A percentile compares a stretch with the other conserved stretches of the same genome.
These are phyloP conservation scores for Aphanomyces euteiches DNA, from an alignment of 352 stramenopile genomes.

Conservation along the genomic window DNA sequence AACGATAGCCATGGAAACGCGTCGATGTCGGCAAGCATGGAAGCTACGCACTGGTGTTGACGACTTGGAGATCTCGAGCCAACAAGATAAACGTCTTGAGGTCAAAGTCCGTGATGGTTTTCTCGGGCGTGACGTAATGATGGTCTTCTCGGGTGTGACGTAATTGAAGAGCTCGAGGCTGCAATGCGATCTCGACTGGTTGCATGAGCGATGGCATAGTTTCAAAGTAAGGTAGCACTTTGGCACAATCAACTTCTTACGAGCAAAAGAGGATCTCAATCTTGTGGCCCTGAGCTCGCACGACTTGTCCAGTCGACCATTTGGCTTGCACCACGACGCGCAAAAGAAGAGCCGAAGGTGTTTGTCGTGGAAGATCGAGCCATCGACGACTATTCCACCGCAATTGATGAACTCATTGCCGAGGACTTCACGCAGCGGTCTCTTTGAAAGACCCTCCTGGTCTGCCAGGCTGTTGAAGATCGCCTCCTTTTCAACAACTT, in stretches of 20 bases:
- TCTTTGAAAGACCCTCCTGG: constrained; percentile 34
- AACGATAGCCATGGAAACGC: no score
- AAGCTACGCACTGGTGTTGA: not conserved
- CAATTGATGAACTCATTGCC: not conserved
- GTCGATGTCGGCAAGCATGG: not conserved
- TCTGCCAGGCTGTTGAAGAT: constrained; percentile 37
- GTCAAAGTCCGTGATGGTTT: not conserved
- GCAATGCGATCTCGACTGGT: constrained; percentile 35
- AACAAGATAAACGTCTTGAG: not conserved
- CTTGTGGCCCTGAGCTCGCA: constrained; percentile 47
- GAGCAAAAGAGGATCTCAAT: constrained; percentile 94
- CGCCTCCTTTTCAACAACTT: constrained; percentile 45
- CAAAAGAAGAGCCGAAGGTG: constrained; percentile 82
- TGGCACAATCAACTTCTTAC: constrained; percentile 82
- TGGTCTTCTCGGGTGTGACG: not conserved
- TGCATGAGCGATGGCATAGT: constrained; percentile 94
- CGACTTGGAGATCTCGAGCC: not conserved
- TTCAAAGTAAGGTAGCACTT: constrained; percentile 89
- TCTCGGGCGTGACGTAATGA: not conserved
- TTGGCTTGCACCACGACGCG: constrained; percentile 36
- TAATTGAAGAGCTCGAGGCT: not conserved
- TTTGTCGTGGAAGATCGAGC: constrained; percentile 36
- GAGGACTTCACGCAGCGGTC: not conserved
- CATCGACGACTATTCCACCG: not conserved
- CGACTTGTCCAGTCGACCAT: constrained; percentile 40